Conservation (phyloP, 306 rosid genomes). For the Citrullus mucosospermus region DNA sequence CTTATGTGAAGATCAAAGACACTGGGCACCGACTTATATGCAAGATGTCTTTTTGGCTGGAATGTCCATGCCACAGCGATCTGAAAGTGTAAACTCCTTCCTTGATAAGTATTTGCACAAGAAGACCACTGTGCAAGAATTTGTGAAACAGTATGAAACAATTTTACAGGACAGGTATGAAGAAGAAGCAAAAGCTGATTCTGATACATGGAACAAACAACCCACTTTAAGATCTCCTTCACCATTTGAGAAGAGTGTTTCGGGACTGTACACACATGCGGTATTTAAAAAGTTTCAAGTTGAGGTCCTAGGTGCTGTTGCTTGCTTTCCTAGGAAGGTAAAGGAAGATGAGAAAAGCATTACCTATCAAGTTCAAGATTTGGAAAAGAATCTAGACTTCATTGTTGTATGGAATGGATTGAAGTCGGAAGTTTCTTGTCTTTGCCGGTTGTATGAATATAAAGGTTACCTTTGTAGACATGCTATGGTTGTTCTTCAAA, state of each 20-base stretch:
- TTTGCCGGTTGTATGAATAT: conserved; percentile 76
- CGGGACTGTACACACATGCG: conserved; percentile 69
- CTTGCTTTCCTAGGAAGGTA: conserved; percentile 80
- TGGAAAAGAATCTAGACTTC: conserved; percentile 64
- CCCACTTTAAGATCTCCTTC: conserved; percentile 80
- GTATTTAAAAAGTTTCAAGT: conserved; percentile 87
- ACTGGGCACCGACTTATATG: conserved; percentile 83
- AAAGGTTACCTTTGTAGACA: conserved; percentile 96
- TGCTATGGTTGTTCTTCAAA: conserved; percentile 88
- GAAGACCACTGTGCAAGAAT: conserved; percentile 83
- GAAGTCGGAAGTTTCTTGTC: conserved; percentile 65
- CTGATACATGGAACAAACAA: conserved; percentile 77
- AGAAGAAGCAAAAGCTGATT: conserved; percentile 98
- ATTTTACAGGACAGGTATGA: conserved; percentile 92
- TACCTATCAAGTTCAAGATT: conserved; percentile 66
- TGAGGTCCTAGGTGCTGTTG: conserved; percentile 91
- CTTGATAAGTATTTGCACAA: conserved; percentile 87
- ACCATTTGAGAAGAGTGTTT: conserved; percentile 83
- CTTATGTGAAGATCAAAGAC: conserved; percentile 63
- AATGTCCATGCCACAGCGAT: conserved; percentile 71
- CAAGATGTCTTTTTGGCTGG: conserved; percentile 72
- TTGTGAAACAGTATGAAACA: conserved; percentile 67
- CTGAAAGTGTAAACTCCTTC: conserved; percentile 87
- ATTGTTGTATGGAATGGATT: conserved; percentile 53
- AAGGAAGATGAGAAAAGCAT: conserved; percentile 47